Base-by-base conservation (phyloP, 441 rosid genomes). In the Pelargonium hybrid region DNA sequence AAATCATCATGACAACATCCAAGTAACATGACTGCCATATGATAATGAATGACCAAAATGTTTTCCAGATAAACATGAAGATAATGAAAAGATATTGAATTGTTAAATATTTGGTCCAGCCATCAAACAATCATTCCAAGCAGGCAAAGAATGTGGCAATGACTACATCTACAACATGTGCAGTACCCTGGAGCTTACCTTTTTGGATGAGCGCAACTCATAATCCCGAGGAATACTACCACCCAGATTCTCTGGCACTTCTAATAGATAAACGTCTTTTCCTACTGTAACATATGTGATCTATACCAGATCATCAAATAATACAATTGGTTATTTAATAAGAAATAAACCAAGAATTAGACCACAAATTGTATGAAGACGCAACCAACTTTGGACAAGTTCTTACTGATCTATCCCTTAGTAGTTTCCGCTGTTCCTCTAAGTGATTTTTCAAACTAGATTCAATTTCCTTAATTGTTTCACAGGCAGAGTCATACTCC, bases 161-260 rank as follows among this genome's bases (percentile, higher is more conserved):
- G 21, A 15, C 11, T 26, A 59, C 15, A 67, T 68, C 57, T 72
- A 25, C 67, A 56, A 67, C 37, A 48, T 43, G 76, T 25, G 2
- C 57, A 15, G 13, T 20, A 3, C 39, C 45, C 25, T 39, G 65
- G 11, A n/a, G 41, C 50, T 66, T 78, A 92, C 99, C 93, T 92
- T 95, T 84, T 86, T 95, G 59, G 99, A 95, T 75, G 99, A 92
- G 68, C 96, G 90, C 73, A 90, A 71, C 82, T 95, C 99, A 77
- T 92, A 95, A 78, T 88, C 93, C 37, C 67, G 85, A 77, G 99
- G 95, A 82, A 95, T 81, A 76, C 76, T 86, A 67, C 87, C 88
- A 14, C 83, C 78, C 82, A 92, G 77, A 77, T 85, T 84, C 74
- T 92, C 98, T 29, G 95, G 91, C 75, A 95, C 88, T 85, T 95